Percentiles rank a stretch among this genome's conserved stretches.
These are phyloP conservation scores for Wallemia ichthyophaga DNA, from an alignment of 1,284 basidiomycete genomes.

Conservation along the genomic window DNA sequence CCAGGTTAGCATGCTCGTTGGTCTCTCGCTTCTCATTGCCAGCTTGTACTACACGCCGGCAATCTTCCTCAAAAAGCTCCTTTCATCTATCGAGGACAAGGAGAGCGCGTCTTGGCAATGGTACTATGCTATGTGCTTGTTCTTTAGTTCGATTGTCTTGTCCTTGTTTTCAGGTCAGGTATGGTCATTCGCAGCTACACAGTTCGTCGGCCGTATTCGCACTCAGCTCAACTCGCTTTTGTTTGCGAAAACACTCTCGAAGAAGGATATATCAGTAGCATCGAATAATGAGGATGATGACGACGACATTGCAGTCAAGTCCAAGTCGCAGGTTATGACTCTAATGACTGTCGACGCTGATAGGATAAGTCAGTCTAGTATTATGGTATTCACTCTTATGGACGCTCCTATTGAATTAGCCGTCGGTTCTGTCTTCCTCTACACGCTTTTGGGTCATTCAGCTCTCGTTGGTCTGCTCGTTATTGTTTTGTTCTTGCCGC, in stretches of 20 bases:
- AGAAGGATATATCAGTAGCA: conserved; percentile 52
- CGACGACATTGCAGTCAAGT: conserved; percentile 48
- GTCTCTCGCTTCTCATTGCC: not conserved
- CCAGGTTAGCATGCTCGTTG: not conserved
- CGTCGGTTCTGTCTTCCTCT: conserved; percentile 24
- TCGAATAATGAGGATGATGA: conserved; percentile 17
- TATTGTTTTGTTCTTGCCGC: conserved; percentile 16
- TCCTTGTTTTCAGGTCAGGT: not conserved
- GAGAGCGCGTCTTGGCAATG: not conserved
- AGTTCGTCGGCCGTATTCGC: not conserved
- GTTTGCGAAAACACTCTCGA: conserved; percentile 61
- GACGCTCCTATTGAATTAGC: conserved; percentile 64
- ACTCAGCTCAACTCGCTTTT: conserved; percentile 51
- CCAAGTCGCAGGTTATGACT: conserved; percentile 68
- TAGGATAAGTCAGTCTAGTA: conserved; percentile 25
- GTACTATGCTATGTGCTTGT: not conserved
- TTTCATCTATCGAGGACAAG: not conserved
- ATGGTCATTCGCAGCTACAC: not conserved
- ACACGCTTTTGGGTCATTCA: conserved; percentile 16
- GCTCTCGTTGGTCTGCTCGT: conserved; percentile 19
- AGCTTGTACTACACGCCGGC: not conserved
- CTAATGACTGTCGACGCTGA: conserved; percentile 72
- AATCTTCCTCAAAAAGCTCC: not conserved
- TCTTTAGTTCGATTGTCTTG: not conserved
- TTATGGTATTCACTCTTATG: conserved; percentile 13